Percentiles rank a stretch among this genome's conserved stretches.
These are phyloP conservation scores for Mychonastes homosphaera DNA, from an alignment of 139 green algal genomes.

Conservation along the genomic window DNA sequence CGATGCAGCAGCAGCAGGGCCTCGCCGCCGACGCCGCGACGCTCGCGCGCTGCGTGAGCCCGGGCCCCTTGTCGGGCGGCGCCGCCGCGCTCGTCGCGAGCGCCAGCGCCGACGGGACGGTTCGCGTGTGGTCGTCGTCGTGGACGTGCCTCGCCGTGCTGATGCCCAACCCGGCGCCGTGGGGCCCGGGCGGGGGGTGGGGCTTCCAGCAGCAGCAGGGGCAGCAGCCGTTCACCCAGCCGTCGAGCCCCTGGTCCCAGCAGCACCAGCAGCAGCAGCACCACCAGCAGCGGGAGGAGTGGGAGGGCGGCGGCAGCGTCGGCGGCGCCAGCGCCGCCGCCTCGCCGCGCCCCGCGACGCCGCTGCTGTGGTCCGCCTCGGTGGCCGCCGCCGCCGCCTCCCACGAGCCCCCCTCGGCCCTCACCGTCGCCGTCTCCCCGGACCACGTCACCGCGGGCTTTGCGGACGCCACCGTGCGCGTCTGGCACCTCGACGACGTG, in stretches of 20 bases:
- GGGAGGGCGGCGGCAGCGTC: background rate
- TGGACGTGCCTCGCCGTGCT: conserved; percentile 45
- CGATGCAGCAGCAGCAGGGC: background rate
- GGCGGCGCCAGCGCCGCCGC: background rate
- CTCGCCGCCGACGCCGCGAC: background rate
- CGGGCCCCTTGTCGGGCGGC: background rate
- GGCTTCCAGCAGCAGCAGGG: conserved; percentile 6
- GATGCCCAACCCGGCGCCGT: background rate
- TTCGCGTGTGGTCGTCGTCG: conserved; percentile 55
- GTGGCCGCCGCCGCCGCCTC: background rate
- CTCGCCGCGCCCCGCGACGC: background rate
- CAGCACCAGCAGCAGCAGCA: no score
- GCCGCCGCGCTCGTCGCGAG: conserved; percentile 45
- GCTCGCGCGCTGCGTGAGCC: conserved; percentile 9
- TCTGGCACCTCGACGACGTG: conserved; percentile 37
- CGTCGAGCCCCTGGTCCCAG: no score
- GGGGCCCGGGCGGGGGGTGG: no score
- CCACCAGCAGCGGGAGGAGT: background rate
- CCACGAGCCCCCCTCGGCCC: background rate
- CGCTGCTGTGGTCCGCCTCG: background rate
- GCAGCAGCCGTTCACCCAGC: no score
- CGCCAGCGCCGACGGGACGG: conserved; percentile 61
- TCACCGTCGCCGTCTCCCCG: conserved; percentile 2
- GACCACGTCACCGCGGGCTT: conserved; percentile 15
- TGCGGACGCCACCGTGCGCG: conserved; percentile 26